Percentiles rank a stretch among this genome's conserved stretches.
phyloP scores from a whole-genome alignment of 2,329 filamentous ascomycete species.

The Trichothecium sympodiale region DNA sequence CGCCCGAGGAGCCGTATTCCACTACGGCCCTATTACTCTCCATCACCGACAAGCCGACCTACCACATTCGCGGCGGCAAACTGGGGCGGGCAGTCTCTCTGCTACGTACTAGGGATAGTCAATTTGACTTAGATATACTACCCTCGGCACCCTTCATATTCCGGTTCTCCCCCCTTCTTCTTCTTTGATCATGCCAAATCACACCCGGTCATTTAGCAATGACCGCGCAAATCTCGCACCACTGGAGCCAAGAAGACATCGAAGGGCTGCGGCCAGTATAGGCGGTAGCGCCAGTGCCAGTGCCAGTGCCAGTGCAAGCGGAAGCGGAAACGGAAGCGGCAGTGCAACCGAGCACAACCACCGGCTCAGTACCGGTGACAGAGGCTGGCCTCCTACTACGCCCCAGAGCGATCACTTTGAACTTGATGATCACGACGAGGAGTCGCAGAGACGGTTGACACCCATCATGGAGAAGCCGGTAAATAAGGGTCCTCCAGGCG shows the following conservation, averaged over 20 bases:
- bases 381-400: not conserved
- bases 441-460: slow-evolving; percentile 4
- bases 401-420: not conserved
- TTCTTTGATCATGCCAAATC: slow-evolving; percentile 3
- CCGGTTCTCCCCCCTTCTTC: not conserved
- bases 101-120: too few relatives aligned
- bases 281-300: too few relatives aligned
- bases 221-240: slow-evolving; percentile 3
- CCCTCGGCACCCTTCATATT: too few relatives aligned
- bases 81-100: too few relatives aligned
- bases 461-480: slow-evolving; percentile 5
- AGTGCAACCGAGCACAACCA: too few relatives aligned
- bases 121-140: too few relatives aligned
- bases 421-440: slow-evolving; percentile 1
- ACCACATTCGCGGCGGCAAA: too few relatives aligned
- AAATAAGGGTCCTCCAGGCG: not conserved
- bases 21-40: too few relatives aligned
- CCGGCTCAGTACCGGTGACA: not conserved
- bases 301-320: too few relatives aligned
- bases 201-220: slow-evolving; percentile 6
- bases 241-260: slow-evolving; percentile 4
- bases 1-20: too few relatives aligned
- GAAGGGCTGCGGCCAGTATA: not conserved
- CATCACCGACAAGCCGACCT: too few relatives aligned
- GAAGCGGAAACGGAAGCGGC: too few relatives aligned